phyloP scores from a whole-genome alignment of 805 yeast species.

The Wickerhamiella australiensis region DNA sequence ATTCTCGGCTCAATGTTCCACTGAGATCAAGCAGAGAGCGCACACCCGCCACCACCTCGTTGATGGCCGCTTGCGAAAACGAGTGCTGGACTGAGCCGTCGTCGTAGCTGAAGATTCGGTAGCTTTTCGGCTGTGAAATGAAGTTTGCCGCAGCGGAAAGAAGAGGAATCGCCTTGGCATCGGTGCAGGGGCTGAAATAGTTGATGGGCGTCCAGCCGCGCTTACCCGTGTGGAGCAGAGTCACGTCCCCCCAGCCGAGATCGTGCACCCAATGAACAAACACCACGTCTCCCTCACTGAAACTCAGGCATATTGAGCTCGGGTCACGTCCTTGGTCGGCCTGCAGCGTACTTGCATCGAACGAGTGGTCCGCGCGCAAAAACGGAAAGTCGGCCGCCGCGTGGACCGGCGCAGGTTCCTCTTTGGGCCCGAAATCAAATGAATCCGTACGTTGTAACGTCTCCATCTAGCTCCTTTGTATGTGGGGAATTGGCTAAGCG shows the following conservation, averaged over 20 bases:
- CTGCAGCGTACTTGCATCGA: conserved; percentile 25
- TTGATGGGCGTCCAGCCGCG: conserved; percentile 36
- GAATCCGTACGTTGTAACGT: conserved; percentile 11
- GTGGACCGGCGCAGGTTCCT: not conserved
- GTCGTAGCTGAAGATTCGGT: conserved; percentile 15
- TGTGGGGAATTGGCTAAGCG: conserved; percentile 1
- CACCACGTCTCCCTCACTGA: conserved; percentile 29
- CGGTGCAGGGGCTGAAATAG: conserved; percentile 31
- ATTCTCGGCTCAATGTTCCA: conserved; percentile 28
- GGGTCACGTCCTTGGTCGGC: conserved; percentile 24
- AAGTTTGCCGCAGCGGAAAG: conserved; percentile 29
- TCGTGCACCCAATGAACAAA: conserved; percentile 30
- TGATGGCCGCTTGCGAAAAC: conserved; percentile 29
- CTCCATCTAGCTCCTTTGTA: conserved; percentile 3
- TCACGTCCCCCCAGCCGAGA: conserved; percentile 37
- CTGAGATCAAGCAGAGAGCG: conserved; percentile 28
- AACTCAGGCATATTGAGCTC: conserved; percentile 27
- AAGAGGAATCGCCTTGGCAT: conserved; percentile 29
- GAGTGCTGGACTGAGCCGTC: conserved; percentile 19
- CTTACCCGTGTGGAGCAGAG: conserved; percentile 27
- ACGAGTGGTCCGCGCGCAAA: conserved; percentile 27
- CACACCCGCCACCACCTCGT: conserved; percentile 31
- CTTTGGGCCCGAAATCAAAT: conserved; percentile 9
- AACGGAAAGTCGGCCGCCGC: conserved; percentile 25
- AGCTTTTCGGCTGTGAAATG: conserved; percentile 27